Evolutionary conservation across 2,329 filamentous ascomycete genomes (phyloP).

Genomic region (Periconia macrospinosa): DNA sequence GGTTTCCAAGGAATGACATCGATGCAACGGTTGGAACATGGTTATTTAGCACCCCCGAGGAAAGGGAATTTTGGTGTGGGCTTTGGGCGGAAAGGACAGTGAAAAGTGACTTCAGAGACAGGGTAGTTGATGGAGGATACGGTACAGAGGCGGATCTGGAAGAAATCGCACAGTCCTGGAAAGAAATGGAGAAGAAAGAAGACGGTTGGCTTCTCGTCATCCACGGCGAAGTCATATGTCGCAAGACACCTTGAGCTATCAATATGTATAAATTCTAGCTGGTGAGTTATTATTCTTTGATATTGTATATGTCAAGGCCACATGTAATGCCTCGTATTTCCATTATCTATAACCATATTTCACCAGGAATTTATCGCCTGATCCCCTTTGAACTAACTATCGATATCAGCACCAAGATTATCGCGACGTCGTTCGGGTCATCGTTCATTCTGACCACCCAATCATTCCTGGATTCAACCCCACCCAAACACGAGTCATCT

Average conservation of each 20-base stretch:
- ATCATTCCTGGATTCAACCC: conserved; percentile 17
- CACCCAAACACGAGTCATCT: conserved; percentile 35
- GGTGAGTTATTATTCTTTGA: background rate
- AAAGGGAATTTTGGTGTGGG: conserved; percentile 45
- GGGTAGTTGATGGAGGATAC: conserved; percentile 40
- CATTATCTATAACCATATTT: background rate
- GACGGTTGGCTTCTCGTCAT: conserved; percentile 47
- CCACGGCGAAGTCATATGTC: conserved; percentile 47
- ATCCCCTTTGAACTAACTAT: background rate
- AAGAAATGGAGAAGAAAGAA: conserved; percentile 45
- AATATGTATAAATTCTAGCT: background rate
- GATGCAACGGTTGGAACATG: conserved; percentile 45
- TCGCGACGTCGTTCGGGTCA: background rate
- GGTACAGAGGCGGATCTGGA: conserved; percentile 45
- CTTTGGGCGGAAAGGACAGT: conserved; percentile 43
- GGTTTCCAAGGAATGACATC: conserved; percentile 42
- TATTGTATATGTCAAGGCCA: background rate
- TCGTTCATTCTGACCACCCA: conserved; percentile 8
- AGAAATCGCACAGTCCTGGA: conserved; percentile 42
- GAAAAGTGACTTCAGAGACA: conserved; percentile 39
- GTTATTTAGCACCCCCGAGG: conserved; percentile 45
- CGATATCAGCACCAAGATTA: background rate
- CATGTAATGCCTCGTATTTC: background rate
- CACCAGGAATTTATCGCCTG: background rate
- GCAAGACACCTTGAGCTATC: conserved; percentile 18